Percentiles rank a stretch among this genome's conserved stretches.
These are phyloP conservation scores for Colletotrichum aenigma DNA, from an alignment of 2,329 filamentous ascomycete genomes.

Conservation along the genomic window DNA sequence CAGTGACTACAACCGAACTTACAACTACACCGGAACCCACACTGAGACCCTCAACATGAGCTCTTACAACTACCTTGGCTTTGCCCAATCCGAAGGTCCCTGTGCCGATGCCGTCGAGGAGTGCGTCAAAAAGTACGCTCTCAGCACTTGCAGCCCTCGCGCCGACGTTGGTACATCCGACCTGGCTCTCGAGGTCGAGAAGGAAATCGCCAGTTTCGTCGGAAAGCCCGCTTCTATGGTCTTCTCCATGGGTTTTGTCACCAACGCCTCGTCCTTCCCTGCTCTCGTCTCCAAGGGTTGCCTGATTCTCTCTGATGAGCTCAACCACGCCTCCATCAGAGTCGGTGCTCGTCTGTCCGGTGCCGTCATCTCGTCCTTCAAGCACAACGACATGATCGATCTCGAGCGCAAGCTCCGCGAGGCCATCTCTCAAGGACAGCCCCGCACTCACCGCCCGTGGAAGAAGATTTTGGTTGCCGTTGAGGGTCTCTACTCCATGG, in stretches of 20 bases:
- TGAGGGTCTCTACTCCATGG: constrained; percentile 98
- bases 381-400: constrained; percentile 93
- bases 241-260: constrained; percentile 99
- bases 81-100: constrained; percentile 95
- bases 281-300: constrained; percentile 92
- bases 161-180: constrained; percentile 87
- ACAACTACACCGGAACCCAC: constrained; percentile 85
- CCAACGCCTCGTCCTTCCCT: constrained; percentile 91
- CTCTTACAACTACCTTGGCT: constrained; percentile 99
- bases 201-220: constrained; percentile 86
- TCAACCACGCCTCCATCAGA: constrained; percentile 97
- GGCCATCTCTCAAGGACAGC: constrained; percentile 94
- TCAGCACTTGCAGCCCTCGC: constrained; percentile 81
- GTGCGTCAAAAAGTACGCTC: constrained; percentile 81
- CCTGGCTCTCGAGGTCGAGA: constrained; percentile 86
- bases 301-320: constrained; percentile 92
- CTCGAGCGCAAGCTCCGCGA: constrained; percentile 88
- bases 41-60: constrained; percentile 98
- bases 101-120: constrained; percentile 94
- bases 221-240: constrained; percentile 95
- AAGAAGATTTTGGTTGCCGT: constrained; percentile 98
- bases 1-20: constrained; percentile 89
- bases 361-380: constrained; percentile 94
- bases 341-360: constrained; percentile 93
- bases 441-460: constrained; percentile 97